These are phyloP conservation scores for Albifimbria verrucaria DNA, from an alignment of 2,329 filamentous ascomycete species.

Conservation along the genomic window DNA sequence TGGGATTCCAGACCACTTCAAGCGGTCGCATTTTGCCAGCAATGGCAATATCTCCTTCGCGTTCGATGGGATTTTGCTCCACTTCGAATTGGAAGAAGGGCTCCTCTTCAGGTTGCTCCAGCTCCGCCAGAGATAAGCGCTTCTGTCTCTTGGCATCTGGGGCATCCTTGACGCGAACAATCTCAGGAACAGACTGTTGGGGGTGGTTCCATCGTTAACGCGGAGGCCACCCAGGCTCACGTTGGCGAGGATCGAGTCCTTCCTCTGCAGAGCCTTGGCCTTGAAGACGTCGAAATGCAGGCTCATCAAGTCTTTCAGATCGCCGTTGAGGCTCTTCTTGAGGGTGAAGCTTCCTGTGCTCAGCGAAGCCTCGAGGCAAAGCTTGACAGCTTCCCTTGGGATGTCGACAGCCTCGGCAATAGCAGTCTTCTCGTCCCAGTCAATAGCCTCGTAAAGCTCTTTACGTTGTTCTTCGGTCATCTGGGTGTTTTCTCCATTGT, in stretches of 20 bases:
- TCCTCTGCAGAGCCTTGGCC: slow-evolving; percentile 83
- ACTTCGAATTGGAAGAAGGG: slow-evolving; percentile 91
- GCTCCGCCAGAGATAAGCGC: slow-evolving; percentile 50
- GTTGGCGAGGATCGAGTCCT: slow-evolving; percentile 86
- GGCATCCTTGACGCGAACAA: slow-evolving; percentile 91
- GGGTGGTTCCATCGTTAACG: slow-evolving; percentile 92
- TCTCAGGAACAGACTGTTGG: slow-evolving; percentile 91
- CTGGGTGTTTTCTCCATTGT: slow-evolving; percentile 67
- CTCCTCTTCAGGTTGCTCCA: slow-evolving; percentile 54
- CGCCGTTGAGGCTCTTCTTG: slow-evolving; percentile 62
- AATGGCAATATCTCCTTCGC: slow-evolving; percentile 84
- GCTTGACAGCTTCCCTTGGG: slow-evolving; percentile 86
- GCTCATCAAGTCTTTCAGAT: slow-evolving; percentile 76
- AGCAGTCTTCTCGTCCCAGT: slow-evolving; percentile 95
- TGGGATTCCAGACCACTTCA: slow-evolving; percentile 96
- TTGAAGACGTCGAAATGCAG: slow-evolving; percentile 93
- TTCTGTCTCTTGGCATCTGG: slow-evolving; percentile 47
- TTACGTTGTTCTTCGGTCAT: slow-evolving; percentile 96
- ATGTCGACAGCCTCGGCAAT: slow-evolving; percentile 84
- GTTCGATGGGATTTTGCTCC: slow-evolving; percentile 93
- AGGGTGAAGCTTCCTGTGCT: slow-evolving; percentile 95
- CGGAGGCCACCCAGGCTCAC: slow-evolving; percentile 88
- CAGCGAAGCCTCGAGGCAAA: slow-evolving; percentile 90
- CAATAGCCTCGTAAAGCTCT: slow-evolving; percentile 94
- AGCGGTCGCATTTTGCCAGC: slow-evolving; percentile 91